These are phyloP conservation scores for Anisodus tanguticus DNA, from an alignment of 257 asterid genomes.

Conservation along the genomic window DNA sequence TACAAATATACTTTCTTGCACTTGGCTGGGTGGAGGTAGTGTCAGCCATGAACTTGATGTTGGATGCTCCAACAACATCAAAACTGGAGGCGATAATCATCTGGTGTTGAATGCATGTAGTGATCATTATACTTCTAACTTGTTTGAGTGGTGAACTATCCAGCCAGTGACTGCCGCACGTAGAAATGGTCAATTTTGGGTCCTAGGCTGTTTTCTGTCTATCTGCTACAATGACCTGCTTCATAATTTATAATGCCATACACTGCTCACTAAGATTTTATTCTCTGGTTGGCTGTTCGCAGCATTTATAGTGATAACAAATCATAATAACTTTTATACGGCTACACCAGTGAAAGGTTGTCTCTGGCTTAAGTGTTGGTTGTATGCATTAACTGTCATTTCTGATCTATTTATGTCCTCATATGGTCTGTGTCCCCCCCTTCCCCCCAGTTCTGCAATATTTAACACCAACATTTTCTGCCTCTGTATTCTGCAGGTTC, in stretches of 20 bases:
- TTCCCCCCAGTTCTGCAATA: not conserved
- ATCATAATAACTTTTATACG: not conserved
- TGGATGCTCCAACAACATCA: slow-evolving; percentile 1
- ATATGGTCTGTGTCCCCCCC: not conserved
- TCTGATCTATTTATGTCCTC: slow-evolving; percentile 5
- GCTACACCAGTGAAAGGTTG: not conserved
- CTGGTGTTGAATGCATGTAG: not conserved
- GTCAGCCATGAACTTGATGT: not conserved
- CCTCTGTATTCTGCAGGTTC: slow-evolving; percentile 63
- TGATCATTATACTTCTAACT: not conserved
- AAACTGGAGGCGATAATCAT: not conserved
- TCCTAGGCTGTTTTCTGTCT: not conserved
- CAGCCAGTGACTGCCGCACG: not conserved
- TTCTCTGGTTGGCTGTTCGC: too few relatives aligned
- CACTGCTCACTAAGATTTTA: not conserved
- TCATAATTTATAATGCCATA: not conserved
- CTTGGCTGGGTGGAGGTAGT: not conserved
- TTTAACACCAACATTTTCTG: slow-evolving; percentile 27
- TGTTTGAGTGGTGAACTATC: not conserved
- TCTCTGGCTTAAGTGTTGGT: not conserved
- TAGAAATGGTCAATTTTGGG: not conserved
- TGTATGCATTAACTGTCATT: slow-evolving; percentile 14
- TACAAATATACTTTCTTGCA: not conserved
- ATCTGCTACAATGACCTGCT: not conserved
- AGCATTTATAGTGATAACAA: too few relatives aligned